Evolutionary conservation across 768 basidiomycete species (phyloP).

Genomic region (Leccinum obscurum): DNA sequence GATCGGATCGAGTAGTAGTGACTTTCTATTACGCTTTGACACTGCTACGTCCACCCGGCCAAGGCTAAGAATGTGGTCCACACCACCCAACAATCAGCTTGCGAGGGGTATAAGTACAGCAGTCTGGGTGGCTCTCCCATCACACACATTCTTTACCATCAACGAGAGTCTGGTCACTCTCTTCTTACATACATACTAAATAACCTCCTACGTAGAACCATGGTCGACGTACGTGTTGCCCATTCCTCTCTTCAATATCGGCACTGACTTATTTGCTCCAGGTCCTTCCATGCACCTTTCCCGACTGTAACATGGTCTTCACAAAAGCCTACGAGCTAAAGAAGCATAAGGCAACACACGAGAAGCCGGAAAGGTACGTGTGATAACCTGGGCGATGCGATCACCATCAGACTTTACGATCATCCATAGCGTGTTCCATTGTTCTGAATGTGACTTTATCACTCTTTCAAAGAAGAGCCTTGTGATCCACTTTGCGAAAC

Average conservation of each 20-base stretch:
- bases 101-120: slow-evolving; percentile 15
- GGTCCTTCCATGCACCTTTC: slow-evolving; percentile 15
- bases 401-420: background rate
- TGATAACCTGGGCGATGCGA: background rate
- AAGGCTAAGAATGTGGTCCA: slow-evolving; percentile 1
- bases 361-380: slow-evolving; percentile 12
- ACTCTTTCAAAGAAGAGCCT: slow-evolving; percentile 24
- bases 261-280: slow-evolving; percentile 1
- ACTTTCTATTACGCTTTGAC: slow-evolving; percentile 9
- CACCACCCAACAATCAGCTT: background rate
- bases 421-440: slow-evolving; percentile 18
- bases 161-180: slow-evolving; percentile 24
- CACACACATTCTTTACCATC: background rate
- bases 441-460: slow-evolving; percentile 20
- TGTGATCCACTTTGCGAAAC: slow-evolving; percentile 18
- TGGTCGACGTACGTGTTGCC: slow-evolving; percentile 11
- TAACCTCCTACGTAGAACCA: background rate
- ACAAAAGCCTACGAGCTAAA: slow-evolving; percentile 19
- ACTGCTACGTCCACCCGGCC: background rate
- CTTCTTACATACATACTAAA: background rate
- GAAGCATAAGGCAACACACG: slow-evolving; percentile 24
- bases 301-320: slow-evolving; percentile 16
- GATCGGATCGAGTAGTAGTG: too few species aligned
- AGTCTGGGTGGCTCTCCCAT: background rate
- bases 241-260: background rate